Conservation (phyloP, 208 protist species). For the Leptomonas seymouri region DNA sequence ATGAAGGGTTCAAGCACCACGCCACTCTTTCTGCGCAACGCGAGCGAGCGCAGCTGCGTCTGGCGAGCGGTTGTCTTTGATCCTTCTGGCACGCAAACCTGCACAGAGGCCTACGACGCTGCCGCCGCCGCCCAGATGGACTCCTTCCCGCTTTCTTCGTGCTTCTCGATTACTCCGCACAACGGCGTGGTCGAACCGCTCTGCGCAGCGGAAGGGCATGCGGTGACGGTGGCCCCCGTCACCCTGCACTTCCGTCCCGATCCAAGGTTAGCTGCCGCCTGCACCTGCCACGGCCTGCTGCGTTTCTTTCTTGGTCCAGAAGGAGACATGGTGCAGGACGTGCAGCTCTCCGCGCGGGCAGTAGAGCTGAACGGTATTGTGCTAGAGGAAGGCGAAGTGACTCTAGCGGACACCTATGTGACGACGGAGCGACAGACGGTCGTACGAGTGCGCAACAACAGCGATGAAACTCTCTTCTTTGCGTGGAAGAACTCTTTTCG, state of each 20-base stretch:
- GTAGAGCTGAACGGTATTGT: constrained; percentile 71
- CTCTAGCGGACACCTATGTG: constrained; percentile 90
- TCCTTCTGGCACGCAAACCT: neutral
- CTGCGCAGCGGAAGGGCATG: constrained; percentile 33
- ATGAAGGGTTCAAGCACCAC: constrained; percentile 67
- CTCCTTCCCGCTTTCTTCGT: constrained; percentile 59
- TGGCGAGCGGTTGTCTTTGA: constrained; percentile 65
- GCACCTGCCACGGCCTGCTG: constrained; percentile 37
- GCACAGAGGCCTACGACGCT: neutral
- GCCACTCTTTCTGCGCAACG: constrained; percentile 93
- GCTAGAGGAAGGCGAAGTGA: constrained; percentile 63
- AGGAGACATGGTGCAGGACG: constrained; percentile 76
- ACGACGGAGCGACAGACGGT: constrained; percentile 85
- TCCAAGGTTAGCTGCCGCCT: constrained; percentile 16
- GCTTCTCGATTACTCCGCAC: constrained; percentile 59
- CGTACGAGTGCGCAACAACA: constrained; percentile 89
- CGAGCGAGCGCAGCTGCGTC: constrained; percentile 46
- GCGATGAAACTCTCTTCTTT: constrained; percentile 79
- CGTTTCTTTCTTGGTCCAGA: constrained; percentile 86
- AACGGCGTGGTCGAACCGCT: constrained; percentile 75
- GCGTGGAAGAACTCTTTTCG: constrained; percentile 74
- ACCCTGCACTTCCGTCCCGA: constrained; percentile 30
- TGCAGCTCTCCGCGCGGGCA: constrained; percentile 59
- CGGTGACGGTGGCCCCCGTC: constrained; percentile 33
- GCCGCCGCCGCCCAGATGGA: neutral